phyloP scores from a whole-genome alignment of 192 early-diverging fungal genomes.

The Coemansia furcata region DNA sequence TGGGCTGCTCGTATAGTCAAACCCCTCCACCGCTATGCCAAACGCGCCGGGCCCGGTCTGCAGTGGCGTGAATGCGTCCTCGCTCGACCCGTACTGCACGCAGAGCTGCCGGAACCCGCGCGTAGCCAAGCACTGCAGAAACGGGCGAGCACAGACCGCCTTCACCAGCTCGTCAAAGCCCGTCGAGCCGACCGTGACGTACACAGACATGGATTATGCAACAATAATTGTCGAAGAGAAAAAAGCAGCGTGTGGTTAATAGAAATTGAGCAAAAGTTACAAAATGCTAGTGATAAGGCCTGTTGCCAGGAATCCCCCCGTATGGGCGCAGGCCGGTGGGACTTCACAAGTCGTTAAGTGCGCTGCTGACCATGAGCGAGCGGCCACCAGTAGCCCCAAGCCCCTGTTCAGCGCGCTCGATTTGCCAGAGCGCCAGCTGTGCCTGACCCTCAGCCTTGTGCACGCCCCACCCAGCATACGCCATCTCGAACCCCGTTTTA shows the following conservation, averaged over 20 bases:
- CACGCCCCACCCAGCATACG: constrained; percentile 34
- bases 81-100: constrained; percentile 68
- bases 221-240: neutral
- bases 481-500: constrained; percentile 38
- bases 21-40: constrained; percentile 38
- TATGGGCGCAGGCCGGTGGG: neutral
- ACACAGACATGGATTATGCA: constrained; percentile 47
- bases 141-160: constrained; percentile 39
- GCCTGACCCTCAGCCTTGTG: constrained; percentile 35
- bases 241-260: neutral
- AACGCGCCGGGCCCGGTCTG: neutral
- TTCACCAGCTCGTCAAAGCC: constrained; percentile 76
- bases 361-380: constrained; percentile 14
- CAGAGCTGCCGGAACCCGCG: constrained; percentile 58
- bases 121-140: constrained; percentile 52
- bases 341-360: constrained; percentile 16
- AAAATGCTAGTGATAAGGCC: neutral
- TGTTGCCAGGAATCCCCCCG: neutral
- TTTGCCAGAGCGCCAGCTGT: constrained; percentile 43
- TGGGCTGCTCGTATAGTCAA: constrained; percentile 59
- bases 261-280: neutral
- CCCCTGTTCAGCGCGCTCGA: constrained; percentile 50
- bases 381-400: constrained; percentile 16
- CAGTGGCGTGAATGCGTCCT: constrained; percentile 28
- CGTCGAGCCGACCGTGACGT: constrained; percentile 92